Percentiles rank a stretch among this genome's conserved stretches.
phyloP scores from a whole-genome alignment of 129 eudicot genomes.

The Saposhnikovia divaricata region DNA sequence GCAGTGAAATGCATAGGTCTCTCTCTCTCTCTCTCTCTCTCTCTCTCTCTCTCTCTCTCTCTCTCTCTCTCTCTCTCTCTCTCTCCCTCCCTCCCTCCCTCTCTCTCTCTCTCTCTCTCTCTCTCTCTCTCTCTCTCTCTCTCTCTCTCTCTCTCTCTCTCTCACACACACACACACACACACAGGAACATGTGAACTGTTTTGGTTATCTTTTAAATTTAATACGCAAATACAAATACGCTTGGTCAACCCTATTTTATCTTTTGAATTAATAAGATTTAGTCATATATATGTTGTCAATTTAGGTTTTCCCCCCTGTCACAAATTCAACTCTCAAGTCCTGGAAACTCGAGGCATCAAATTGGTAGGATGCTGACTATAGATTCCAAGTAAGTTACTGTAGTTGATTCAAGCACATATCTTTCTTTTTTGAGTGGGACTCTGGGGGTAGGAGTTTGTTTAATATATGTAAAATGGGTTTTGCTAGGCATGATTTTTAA shows the following conservation, averaged over 20 bases:
- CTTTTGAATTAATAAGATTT: not conserved
- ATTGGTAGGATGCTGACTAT: slow-evolving; percentile 86
- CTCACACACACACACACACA: not conserved
- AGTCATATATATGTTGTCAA: slow-evolving; percentile 14
- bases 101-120: slow-evolving; percentile 14
- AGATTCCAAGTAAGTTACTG: slow-evolving; percentile 63
- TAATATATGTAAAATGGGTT: not conserved
- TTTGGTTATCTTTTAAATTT: no score
- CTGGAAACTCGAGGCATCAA: slow-evolving; percentile 75
- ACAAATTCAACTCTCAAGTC: slow-evolving; percentile 60
- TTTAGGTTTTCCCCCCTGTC: slow-evolving; percentile 65
- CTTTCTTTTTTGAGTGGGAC: not conserved
- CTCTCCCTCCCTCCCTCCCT: slow-evolving; percentile 13
- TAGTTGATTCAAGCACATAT: slow-evolving; percentile 5
- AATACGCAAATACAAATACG: not conserved
- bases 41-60: slow-evolving; percentile 14
- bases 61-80: slow-evolving; percentile 14
- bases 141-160: not conserved
- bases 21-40: not conserved
- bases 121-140: slow-evolving; percentile 13
- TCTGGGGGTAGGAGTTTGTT: not conserved
- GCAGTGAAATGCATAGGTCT: slow-evolving; percentile 92
- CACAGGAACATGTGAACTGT: no score
- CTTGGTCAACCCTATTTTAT: slow-evolving; percentile 8
- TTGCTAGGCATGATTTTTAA: not conserved